Conservation (phyloP, 176 grass and related monocot species). For the Oropetium thomaeum region DNA sequence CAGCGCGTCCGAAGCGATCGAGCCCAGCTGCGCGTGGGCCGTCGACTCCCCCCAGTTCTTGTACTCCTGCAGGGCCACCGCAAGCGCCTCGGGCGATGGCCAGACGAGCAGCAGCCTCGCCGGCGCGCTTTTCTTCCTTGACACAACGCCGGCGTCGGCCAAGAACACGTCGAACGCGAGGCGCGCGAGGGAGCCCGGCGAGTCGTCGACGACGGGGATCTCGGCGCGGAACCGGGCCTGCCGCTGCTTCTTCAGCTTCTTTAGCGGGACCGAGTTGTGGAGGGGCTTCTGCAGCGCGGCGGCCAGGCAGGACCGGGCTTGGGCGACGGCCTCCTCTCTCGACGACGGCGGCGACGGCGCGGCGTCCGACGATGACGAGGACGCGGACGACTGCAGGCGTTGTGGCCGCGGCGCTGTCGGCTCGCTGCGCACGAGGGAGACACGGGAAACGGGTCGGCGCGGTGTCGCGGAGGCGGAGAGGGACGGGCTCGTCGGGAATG, state of each 20-base stretch:
- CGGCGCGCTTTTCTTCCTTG: conserved; percentile 46
- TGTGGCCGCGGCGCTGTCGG: neutral
- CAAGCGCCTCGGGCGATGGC: conserved; percentile 36
- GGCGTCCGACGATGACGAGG: neutral
- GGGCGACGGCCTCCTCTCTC: conserved; percentile 73
- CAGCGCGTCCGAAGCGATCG: conserved; percentile 31
- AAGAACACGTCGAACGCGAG: conserved; percentile 71
- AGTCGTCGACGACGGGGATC: conserved; percentile 85
- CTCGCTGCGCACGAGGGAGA: neutral
- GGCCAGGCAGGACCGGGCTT: conserved; percentile 64
- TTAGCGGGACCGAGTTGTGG: conserved; percentile 40
- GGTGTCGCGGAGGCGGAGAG: neutral
- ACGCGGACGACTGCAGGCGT: conserved; percentile 3
- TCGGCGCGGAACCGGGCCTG: conserved; percentile 70
- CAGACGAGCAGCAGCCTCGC: conserved; percentile 57
- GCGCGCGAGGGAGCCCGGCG: conserved; percentile 51
- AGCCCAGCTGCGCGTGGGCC: conserved; percentile 46
- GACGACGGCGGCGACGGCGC: conserved; percentile 48
- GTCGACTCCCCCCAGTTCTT: conserved; percentile 16
- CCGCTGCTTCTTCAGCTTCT: conserved; percentile 69
- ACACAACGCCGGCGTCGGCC: conserved; percentile 31
- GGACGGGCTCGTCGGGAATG: neutral
- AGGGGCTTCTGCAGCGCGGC: conserved; percentile 64
- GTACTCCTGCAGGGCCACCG: conserved; percentile 39
- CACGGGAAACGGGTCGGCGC: neutral